Conservation (phyloP, 1,284 basidiomycete genomes). For the Ceratobasidium sp. region DNA sequence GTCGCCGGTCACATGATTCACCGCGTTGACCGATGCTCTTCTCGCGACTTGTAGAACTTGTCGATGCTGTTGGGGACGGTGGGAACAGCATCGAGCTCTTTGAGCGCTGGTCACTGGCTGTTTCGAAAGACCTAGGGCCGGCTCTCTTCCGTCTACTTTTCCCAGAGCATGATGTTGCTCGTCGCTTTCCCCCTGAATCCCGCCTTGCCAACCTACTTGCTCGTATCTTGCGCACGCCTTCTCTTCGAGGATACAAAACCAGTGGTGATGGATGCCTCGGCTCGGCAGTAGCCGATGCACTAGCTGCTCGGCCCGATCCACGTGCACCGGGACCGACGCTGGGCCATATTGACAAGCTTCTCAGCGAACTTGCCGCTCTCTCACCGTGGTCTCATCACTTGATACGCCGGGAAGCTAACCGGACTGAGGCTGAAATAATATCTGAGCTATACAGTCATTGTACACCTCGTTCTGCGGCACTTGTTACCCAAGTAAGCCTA, state of each 20-base stretch:
- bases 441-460: slow-evolving; percentile 64
- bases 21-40: not conserved
- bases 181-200: not conserved
- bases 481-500: slow-evolving; percentile 48
- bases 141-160: not conserved
- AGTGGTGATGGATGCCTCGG: not conserved
- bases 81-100: not conserved
- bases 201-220: not conserved
- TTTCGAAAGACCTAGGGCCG: not conserved
- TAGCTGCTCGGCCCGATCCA: not conserved
- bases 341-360: slow-evolving; percentile 63
- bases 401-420: slow-evolving; percentile 55
- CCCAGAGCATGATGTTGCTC: not conserved
- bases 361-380: slow-evolving; percentile 76
- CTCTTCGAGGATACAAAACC: not conserved
- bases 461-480: slow-evolving; percentile 67
- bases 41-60: not conserved
- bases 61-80: not conserved
- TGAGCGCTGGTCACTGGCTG: not conserved
- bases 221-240: not conserved
- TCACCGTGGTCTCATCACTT: slow-evolving; percentile 68
- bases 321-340: not conserved
- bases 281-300: not conserved
- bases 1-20: not conserved
- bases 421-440: slow-evolving; percentile 60